Base-by-base conservation (phyloP, 176 grass and related monocot species). In the Chrysopogon serrulatus region DNA sequence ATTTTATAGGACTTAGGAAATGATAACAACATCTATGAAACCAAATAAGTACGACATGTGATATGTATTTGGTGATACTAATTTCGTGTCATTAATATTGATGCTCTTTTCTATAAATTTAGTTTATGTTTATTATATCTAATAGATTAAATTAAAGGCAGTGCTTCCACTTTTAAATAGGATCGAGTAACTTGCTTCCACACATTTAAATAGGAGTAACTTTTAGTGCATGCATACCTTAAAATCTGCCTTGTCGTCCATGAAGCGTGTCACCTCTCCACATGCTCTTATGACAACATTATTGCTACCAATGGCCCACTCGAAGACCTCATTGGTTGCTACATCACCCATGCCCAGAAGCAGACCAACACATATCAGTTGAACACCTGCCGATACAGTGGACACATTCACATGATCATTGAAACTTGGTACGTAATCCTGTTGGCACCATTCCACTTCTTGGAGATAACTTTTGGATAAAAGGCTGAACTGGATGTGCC, bases 261-360 rank as follows among this genome's bases (percentile, higher is more conserved):
- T 83, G 39, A 86, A 86, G 27, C 86, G 83, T 18, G 23, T 1
- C 9, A 89, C 54, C 27, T 80, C 21, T 11, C 27, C 49, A 15
- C 23, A 60, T 32, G 83, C 86, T 51, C 35, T 21, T 47, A 47
- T 47, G 1, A 88, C 37, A 1, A 32, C 17, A 13, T 85, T 41
- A 3, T 65, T 68, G 66, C 9, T 54, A 10, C 47, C 61, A 0
- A 49, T 82, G 68, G 72, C 48, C 88, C 91, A 93, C 27, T 90
- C 77, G 1, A 93, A 65, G 64, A 53, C 73, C 10, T 80, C 85
- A 16, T 88, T 80, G 18, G 91, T 88, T 24, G 85, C 91, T 2
- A 79, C 40, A 30, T 83, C 82, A 5, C 65, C 91, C 87, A 93
- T 83, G 31, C 82, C 82, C 1, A 90, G 3, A 45, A 86, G 87